Evolutionary conservation across 371 early-diverging fungal species (phyloP).

Genomic region (Mortierella sp.): DNA sequence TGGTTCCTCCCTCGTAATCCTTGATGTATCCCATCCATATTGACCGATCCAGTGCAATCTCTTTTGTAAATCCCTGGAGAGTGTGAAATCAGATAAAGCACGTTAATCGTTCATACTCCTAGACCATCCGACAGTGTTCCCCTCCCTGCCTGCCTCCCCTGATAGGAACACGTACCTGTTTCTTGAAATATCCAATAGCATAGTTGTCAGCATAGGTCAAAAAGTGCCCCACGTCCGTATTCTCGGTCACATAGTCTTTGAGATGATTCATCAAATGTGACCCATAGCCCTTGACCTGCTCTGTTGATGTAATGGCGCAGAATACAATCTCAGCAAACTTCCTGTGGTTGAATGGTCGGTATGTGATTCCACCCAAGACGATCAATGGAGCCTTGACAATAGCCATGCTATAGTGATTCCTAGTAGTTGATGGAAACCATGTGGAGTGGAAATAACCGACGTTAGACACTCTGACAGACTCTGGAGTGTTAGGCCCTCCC

Average conservation of each 20-base stretch:
- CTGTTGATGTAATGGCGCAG: conserved; percentile 94
- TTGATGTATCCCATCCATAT: conserved; percentile 99
- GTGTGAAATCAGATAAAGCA: not conserved
- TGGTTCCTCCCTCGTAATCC: conserved; percentile 99
- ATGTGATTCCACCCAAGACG: conserved; percentile 98
- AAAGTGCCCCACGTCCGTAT: conserved; percentile 84
- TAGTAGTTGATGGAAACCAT: too few species aligned
- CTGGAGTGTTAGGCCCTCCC: not conserved
- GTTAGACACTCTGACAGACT: not conserved
- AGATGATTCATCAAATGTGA: conserved; percentile 93
- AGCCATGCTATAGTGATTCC: conserved; percentile 88
- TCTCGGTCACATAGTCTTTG: conserved; percentile 86
- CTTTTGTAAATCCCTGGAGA: conserved; percentile 93
- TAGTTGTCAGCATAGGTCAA: conserved; percentile 99
- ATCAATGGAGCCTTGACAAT: conserved; percentile 74
- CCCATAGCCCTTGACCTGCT: conserved; percentile 98
- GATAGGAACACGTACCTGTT: conserved; percentile 76
- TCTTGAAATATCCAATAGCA: conserved; percentile 99
- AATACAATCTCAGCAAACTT: conserved; percentile 99
- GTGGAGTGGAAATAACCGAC: too few species aligned
- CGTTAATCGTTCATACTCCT: not conserved
- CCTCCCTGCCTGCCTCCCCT: not conserved
- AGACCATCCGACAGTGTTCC: too few species aligned
- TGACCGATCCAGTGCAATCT: conserved; percentile 90
- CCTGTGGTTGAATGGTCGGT: conserved; percentile 89